Evolutionary conservation across 176 grass and related monocot genomes (phyloP).

Genomic region (Thalia dealbata): DNA sequence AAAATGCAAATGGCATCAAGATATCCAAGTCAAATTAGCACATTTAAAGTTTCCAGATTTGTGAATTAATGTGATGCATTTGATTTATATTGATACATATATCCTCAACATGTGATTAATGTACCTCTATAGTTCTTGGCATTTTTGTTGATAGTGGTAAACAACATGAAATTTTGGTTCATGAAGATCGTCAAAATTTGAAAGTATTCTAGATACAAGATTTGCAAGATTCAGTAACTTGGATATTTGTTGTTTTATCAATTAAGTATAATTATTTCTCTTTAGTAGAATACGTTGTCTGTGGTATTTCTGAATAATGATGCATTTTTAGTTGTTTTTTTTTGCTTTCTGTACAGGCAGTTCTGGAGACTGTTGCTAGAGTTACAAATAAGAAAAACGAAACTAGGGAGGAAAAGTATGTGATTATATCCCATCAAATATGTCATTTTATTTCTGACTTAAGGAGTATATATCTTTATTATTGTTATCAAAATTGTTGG

Average conservation of each 20-base stretch:
- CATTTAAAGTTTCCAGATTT: background rate
- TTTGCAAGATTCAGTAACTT: no score
- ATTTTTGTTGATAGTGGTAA: no score
- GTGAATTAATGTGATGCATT: background rate
- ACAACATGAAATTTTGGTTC: no score
- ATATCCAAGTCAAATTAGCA: background rate
- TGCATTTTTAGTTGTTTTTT: slow-evolving; percentile 15
- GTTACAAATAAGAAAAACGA: slow-evolving; percentile 95
- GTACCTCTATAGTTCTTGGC: no score
- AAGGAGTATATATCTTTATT: background rate
- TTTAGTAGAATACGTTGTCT: background rate
- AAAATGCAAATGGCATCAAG: background rate
- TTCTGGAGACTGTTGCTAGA: slow-evolving; percentile 91
- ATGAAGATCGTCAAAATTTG: no score
- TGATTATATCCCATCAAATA: slow-evolving; percentile 11
- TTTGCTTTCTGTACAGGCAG: slow-evolving; percentile 33
- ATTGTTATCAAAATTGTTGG: background rate
- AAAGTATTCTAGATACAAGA: no score
- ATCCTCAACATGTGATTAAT: no score
- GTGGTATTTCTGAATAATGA: background rate
- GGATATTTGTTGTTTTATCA: no score
- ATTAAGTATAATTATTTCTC: no score
- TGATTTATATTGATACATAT: no score
- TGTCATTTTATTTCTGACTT: slow-evolving; percentile 25
- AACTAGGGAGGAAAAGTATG: slow-evolving; percentile 96